These are phyloP conservation scores for Dispira simplex DNA, from an alignment of 192 early-diverging fungal genomes.

Conservation along the genomic window DNA sequence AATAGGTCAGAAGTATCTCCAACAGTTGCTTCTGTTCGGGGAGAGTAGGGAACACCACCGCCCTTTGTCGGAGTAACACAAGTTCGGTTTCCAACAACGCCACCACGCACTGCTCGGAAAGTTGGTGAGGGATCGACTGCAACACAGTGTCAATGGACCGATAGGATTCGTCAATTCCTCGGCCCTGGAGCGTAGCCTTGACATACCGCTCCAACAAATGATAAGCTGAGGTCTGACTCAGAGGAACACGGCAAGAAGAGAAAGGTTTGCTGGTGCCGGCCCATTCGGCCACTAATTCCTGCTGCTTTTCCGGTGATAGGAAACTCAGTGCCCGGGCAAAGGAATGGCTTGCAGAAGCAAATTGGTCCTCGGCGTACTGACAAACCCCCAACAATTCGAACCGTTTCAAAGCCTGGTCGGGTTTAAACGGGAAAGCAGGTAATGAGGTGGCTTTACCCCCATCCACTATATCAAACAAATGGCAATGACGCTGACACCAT, in stretches of 20 bases:
- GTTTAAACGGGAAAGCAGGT: background rate
- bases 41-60: background rate
- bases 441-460: background rate
- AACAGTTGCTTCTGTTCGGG: background rate
- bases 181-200: background rate
- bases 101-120: background rate
- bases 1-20: background rate
- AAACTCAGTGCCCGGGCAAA: background rate
- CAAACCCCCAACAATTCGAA: conserved; percentile 6
- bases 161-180: background rate
- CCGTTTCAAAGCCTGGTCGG: conserved; percentile 3
- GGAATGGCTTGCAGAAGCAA: background rate
- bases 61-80: background rate
- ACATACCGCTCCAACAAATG: background rate
- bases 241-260: background rate
- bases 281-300: background rate
- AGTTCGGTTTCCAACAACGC: conserved; percentile 9
- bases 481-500: no score
- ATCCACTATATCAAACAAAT: background rate
- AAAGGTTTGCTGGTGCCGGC: background rate
- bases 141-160: background rate
- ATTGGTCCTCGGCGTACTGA: background rate
- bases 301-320: background rate
- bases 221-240: background rate
- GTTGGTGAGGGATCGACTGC: background rate